These are phyloP conservation scores for Intubia oerlemansii DNA, from an alignment of 2,329 filamentous ascomycete species.

Conservation along the genomic window DNA sequence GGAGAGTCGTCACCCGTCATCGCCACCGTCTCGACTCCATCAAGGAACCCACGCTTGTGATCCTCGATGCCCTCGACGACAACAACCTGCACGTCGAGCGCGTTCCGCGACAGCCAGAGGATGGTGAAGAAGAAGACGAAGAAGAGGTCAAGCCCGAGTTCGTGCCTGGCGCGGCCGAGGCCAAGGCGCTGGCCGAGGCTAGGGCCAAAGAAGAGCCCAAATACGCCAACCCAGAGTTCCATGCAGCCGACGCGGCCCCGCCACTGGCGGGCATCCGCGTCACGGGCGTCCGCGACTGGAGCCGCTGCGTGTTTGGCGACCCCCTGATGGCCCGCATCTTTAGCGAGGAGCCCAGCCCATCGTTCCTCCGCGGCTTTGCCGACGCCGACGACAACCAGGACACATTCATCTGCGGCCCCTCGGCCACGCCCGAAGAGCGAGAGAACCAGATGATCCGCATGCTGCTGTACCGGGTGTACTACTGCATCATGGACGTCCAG, in stretches of 20 bases:
- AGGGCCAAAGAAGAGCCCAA: neutral
- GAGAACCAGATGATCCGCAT: slow-evolving; percentile 20
- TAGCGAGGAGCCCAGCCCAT: slow-evolving; percentile 19
- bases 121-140: slow-evolving; percentile 1
- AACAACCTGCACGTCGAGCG: slow-evolving; percentile 24
- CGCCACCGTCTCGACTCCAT: slow-evolving; percentile 29
- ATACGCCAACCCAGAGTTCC: no score
- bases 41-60: slow-evolving; percentile 26
- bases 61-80: slow-evolving; percentile 29
- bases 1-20: slow-evolving; percentile 28
- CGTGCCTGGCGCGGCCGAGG: no score
- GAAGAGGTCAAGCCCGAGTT: no score
- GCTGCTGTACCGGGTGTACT: slow-evolving; percentile 36
- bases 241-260: no score
- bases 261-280: slow-evolving; percentile 15
- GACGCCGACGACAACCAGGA: no score
- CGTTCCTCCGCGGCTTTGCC: slow-evolving; percentile 26
- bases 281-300: slow-evolving; percentile 35
- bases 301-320: slow-evolving; percentile 36
- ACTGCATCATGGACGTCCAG: no score
- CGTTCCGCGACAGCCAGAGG: neutral
- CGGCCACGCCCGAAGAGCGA: slow-evolving; percentile 4
- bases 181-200: no score
- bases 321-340: slow-evolving; percentile 31
- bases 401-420: no score